phyloP scores from a whole-genome alignment of 129 eudicot species.

The Glebionis coronaria region DNA sequence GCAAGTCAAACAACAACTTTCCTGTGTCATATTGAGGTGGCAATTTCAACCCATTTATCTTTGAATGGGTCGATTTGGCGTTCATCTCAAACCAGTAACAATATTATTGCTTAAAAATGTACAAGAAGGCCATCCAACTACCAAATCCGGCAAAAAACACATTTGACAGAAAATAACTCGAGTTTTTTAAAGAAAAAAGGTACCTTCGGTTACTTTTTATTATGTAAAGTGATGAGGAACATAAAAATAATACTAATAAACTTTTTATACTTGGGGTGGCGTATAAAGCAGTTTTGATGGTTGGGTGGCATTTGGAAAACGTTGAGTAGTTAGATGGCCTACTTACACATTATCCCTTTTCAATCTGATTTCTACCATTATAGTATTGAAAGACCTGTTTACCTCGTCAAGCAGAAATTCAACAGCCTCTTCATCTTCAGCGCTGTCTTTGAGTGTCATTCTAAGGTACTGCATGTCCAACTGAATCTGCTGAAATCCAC shows the following conservation, averaged over 20 bases:
- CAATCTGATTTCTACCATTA: background rate
- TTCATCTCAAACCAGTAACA: background rate
- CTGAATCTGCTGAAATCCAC: conserved; percentile 99
- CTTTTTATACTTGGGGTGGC: no score
- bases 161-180: no score
- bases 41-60: conserved; percentile 4
- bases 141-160: no score
- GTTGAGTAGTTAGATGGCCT: no score
- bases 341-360: background rate
- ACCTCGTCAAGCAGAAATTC: conserved; percentile 98
- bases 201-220: no score
- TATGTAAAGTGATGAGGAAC: no score
- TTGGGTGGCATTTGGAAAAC: no score
- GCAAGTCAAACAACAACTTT: background rate
- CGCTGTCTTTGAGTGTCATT: conserved; percentile 57
- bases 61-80: background rate
- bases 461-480: conserved; percentile 86
- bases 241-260: no score
- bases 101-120: background rate
- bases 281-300: no score
- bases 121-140: no score
- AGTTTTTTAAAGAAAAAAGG: no score
- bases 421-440: conserved; percentile 92
- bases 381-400: conserved; percentile 2
- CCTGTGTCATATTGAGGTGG: background rate